Evolutionary conservation across 1,284 basidiomycete genomes (phyloP).

Genomic region (Peniophora sp.): DNA sequence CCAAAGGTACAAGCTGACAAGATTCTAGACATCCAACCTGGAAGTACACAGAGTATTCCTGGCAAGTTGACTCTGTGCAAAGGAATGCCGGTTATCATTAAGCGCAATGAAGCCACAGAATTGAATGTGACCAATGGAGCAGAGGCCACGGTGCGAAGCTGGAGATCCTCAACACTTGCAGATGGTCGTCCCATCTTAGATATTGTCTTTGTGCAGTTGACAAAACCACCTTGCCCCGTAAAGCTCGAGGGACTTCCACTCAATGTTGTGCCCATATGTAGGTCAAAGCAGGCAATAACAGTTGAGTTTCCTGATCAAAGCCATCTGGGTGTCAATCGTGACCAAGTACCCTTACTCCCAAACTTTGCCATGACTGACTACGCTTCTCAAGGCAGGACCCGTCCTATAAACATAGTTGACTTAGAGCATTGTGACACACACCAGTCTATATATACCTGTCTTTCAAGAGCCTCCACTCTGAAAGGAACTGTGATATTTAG

Average conservation of each 20-base stretch:
- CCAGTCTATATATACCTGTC: constrained; percentile 26
- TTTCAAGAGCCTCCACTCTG: constrained; percentile 23
- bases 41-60: constrained; percentile 15
- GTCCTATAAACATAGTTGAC: constrained; percentile 24
- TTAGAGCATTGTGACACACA: constrained; percentile 20
- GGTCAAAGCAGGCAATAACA: constrained; percentile 4
- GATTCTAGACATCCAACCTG: constrained; percentile 20
- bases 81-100: constrained; percentile 32
- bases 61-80: constrained; percentile 25
- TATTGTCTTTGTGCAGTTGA: constrained; percentile 28
- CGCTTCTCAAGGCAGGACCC: constrained; percentile 29
- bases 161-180: constrained; percentile 15
- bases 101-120: constrained; percentile 27
- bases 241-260: constrained; percentile 22
- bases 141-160: constrained; percentile 25
- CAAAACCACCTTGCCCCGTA: constrained; percentile 19
- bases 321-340: constrained; percentile 14
- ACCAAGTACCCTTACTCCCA: constrained; percentile 26
- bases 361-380: constrained; percentile 38
- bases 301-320: constrained; percentile 20
- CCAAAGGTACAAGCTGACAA: constrained; percentile 3
- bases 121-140: constrained; percentile 33
- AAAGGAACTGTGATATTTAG: constrained; percentile 26
- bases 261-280: constrained; percentile 30
- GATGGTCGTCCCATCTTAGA: constrained; percentile 16